A percentile compares a stretch with the other conserved stretches of the same genome.
phyloP scores from a whole-genome alignment of 1,284 basidiomycete species.

The Rhodotorula sp. region DNA sequence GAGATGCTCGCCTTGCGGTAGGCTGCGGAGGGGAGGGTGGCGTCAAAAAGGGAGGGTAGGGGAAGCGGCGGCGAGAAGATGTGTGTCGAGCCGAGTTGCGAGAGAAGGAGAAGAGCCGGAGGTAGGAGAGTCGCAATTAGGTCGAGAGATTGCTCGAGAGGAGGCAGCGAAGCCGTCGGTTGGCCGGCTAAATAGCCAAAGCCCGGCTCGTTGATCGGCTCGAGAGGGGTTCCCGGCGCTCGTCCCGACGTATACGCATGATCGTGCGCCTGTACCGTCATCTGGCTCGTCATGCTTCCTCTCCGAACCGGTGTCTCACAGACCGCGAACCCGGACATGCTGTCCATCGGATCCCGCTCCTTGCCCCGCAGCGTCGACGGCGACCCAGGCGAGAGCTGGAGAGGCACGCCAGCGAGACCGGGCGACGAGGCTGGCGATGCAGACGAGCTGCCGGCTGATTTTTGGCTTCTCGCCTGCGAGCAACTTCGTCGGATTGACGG shows the following conservation, averaged over 20 bases:
- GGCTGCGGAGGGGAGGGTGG: constrained; percentile 16
- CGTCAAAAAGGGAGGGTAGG: constrained; percentile 25
- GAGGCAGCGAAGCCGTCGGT: neutral
- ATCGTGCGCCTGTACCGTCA: constrained; percentile 25
- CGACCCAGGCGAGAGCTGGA: constrained; percentile 21
- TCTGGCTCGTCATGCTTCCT: constrained; percentile 33
- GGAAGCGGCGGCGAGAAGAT: constrained; percentile 39
- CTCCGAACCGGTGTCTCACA: neutral
- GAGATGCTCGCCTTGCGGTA: constrained; percentile 22
- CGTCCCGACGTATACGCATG: constrained; percentile 5
- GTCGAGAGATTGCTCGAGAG: constrained; percentile 33
- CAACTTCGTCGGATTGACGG: constrained; percentile 12
- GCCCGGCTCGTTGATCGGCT: constrained; percentile 23
- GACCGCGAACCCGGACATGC: neutral
- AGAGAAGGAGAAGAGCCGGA: constrained; percentile 40
- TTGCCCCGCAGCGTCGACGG: constrained; percentile 28
- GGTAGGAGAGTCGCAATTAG: constrained; percentile 39
- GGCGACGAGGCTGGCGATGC: constrained; percentile 20
- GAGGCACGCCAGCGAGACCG: neutral
- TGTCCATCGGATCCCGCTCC: constrained; percentile 37
- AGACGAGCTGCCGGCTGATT: neutral
- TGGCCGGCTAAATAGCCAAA: no score
- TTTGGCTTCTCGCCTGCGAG: constrained; percentile 12
- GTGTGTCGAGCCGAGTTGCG: constrained; percentile 41
- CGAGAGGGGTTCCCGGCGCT: constrained; percentile 6